phyloP scores from a whole-genome alignment of 2,329 filamentous ascomycete genomes.

The Hortaea sp. region DNA sequence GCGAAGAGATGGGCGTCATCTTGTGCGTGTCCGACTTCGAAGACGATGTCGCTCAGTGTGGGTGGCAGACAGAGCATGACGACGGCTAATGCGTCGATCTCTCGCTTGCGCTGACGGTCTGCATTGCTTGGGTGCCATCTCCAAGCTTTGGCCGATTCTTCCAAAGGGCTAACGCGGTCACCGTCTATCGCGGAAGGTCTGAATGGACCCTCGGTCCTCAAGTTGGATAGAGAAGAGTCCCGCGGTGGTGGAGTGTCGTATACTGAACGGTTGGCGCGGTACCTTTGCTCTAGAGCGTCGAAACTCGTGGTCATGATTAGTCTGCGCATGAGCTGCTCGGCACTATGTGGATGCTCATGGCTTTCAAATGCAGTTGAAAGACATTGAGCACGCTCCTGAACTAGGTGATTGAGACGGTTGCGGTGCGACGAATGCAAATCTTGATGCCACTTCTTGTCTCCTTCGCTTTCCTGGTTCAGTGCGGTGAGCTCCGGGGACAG shows the following conservation, averaged over 20 bases:
- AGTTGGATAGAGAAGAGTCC: too few species aligned
- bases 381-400: neutral
- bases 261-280: neutral
- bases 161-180: neutral
- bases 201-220: neutral
- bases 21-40: neutral
- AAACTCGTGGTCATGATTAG: neutral
- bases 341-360: neutral
- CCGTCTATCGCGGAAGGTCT: too few species aligned
- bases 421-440: conserved; percentile 1
- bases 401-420: neutral
- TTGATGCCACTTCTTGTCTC: neutral
- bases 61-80: conserved; percentile 8
- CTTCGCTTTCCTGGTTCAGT: neutral
- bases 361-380: neutral
- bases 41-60: conserved; percentile 5
- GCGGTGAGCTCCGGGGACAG: neutral
- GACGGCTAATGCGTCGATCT: conserved; percentile 7
- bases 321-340: neutral
- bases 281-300: neutral
- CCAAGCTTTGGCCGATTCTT: neutral
- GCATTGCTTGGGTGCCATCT: neutral
- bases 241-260: too few species aligned
- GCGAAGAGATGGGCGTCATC: neutral
- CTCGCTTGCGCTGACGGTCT: neutral